Percentiles rank a stretch among this genome's conserved stretches.
These are phyloP conservation scores for Trichocladium antarcticum DNA, from an alignment of 495 filamentous ascomycete genomes.

Conservation along the genomic window DNA sequence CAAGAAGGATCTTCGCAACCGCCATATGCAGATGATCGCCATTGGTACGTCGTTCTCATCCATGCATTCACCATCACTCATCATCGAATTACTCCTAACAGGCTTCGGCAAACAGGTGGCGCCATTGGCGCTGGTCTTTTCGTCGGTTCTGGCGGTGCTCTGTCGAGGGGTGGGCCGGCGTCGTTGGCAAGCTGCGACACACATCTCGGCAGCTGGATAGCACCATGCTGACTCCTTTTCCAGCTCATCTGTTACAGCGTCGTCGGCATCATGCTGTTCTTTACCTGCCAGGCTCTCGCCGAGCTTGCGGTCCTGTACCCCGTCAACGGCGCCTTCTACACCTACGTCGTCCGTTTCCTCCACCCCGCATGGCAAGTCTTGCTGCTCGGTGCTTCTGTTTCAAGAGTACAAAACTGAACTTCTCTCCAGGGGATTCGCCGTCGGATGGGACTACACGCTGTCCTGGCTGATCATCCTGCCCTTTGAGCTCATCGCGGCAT, in stretches of 20 bases:
- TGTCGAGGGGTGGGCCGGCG: slow-evolving; percentile 44
- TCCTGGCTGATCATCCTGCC: slow-evolving; percentile 45
- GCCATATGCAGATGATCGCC: slow-evolving; percentile 70
- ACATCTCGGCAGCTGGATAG: slow-evolving; percentile 44
- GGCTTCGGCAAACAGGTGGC: slow-evolving; percentile 28
- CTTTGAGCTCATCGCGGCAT: slow-evolving; percentile 43
- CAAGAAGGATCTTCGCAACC: slow-evolving; percentile 24
- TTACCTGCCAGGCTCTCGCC: slow-evolving; percentile 49
- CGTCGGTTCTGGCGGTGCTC: slow-evolving; percentile 41
- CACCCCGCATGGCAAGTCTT: slow-evolving; percentile 47
- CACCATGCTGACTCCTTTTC: slow-evolving; percentile 35
- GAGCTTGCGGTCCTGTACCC: slow-evolving; percentile 60
- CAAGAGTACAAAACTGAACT: neutral
- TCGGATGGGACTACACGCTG: slow-evolving; percentile 63
- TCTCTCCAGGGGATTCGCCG: slow-evolving; percentile 51
- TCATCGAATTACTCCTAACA: slow-evolving; percentile 9
- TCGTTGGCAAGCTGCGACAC: slow-evolving; percentile 30
- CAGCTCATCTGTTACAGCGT: slow-evolving; percentile 44
- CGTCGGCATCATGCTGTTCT: slow-evolving; percentile 36
- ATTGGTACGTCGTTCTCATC: slow-evolving; percentile 42
- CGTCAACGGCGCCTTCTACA: slow-evolving; percentile 45
- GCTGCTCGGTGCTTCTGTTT: neutral
- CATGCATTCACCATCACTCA: neutral
- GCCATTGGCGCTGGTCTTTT: slow-evolving; percentile 50
- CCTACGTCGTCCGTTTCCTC: slow-evolving; percentile 57